A percentile compares a stretch with the other conserved stretches of the same genome.
Conservation (phyloP, 345 rosid genomes). For the Aurinia saxatilis region DNA sequence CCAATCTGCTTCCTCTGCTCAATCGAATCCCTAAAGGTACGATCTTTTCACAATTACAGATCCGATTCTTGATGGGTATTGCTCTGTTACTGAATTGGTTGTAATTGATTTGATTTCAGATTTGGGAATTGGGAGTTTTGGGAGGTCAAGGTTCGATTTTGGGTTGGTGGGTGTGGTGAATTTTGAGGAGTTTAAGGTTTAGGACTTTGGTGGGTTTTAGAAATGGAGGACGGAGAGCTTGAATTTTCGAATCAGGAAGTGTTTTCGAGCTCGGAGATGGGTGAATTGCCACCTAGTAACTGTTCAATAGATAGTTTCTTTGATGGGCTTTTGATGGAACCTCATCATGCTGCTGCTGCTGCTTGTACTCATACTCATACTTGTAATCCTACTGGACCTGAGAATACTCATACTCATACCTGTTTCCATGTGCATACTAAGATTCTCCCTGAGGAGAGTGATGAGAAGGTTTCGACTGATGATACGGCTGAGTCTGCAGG, state of each 20-base stretch:
- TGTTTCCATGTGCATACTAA: slow-evolving; percentile 93
- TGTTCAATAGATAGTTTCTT: slow-evolving; percentile 77
- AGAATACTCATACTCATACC: slow-evolving; percentile 78
- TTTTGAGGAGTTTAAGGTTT: not conserved
- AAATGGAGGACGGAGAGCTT: slow-evolving; percentile 92
- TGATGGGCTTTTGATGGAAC: slow-evolving; percentile 56
- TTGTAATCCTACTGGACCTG: slow-evolving; percentile 91
- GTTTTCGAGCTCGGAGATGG: slow-evolving; percentile 47
- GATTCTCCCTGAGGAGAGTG: slow-evolving; percentile 49
- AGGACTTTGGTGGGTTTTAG: not conserved
- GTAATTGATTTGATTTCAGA: not conserved
- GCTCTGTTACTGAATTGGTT: not conserved
- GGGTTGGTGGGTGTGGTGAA: not conserved
- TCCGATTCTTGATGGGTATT: not conserved
- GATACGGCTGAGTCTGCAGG: slow-evolving; percentile 72
- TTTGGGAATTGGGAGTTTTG: not conserved
- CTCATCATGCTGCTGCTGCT: slow-evolving; percentile 57
- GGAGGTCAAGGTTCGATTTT: not conserved
- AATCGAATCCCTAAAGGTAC: not conserved
- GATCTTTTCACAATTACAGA: not conserved
- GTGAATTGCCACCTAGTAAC: slow-evolving; percentile 53
- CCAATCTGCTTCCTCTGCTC: not conserved
- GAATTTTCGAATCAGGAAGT: slow-evolving; percentile 80
- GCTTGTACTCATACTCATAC: slow-evolving; percentile 95
- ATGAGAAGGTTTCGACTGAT: slow-evolving; percentile 60